Base-by-base conservation (phyloP, 768 basidiomycete species). In the Leccinum aurantiacum region DNA sequence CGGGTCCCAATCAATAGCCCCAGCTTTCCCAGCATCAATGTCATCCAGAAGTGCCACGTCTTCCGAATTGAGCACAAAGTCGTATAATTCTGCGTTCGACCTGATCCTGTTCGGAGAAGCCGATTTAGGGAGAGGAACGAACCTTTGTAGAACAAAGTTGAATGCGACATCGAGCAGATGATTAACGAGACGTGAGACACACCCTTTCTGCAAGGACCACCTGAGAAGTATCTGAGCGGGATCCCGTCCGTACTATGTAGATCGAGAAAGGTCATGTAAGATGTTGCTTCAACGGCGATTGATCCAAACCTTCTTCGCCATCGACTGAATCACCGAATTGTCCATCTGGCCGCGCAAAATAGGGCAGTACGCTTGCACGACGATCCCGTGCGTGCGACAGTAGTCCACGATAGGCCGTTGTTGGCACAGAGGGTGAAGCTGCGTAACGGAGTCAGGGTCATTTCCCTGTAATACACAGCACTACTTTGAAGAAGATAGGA, bases 201-300 rank as follows among this genome's bases (percentile, higher is more conserved):
- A 90, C 90, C 87, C 86, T 68, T 82, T 84, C 71, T 97, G 95
- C 38, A 98, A 76, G 29, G 93, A 95, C 92, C 94, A 97, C 24
- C 95, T 84, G 57, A 97, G 76, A 15, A 97, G 81, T 49, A 96
- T 79, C 67, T 97, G 95, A 17, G 93, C 87, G 6, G 83, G 82
- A 46, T 87, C 83, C 57, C 84, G 83, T 50, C 74, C 72, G 63
- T 85, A 73, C 87, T 91, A 60, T 48, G 54, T 60, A 5, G 19
- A 60, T 31, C 22, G 25, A 49, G 1, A 15, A 49, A 25, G 6
- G 31, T 13, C 24, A 53, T 35, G 2, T 37, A 52, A 44, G 13
- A 33, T 33, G 50, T 56, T 54, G 41, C 46, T 47, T 54, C 15
- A 11, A 57, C 53, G 25, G 51, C 19, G 37, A 7, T 25, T 22